These are phyloP conservation scores for Pseudocercospora fuligena DNA, from an alignment of 2,329 filamentous ascomycete genomes.

Conservation along the genomic window DNA sequence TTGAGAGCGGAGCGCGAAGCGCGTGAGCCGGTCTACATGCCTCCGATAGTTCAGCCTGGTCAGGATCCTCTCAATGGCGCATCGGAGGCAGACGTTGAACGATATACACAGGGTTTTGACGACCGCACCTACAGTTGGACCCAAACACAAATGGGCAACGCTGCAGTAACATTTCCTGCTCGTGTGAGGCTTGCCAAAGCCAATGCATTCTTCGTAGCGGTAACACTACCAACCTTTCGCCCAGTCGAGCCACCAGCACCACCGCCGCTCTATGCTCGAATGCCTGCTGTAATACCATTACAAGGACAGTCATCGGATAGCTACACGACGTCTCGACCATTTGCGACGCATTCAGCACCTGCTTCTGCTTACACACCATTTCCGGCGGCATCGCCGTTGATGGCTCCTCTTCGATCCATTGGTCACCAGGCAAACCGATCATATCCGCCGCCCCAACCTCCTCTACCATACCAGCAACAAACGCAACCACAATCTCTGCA, in stretches of 20 bases:
- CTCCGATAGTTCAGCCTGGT: constrained; percentile 52
- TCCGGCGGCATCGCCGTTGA: constrained; percentile 19
- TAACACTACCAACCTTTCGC: constrained; percentile 44
- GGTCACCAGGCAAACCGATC: constrained; percentile 26
- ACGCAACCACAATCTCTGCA: constrained; percentile 10
- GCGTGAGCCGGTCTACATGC: constrained; percentile 56
- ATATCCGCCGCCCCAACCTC: constrained; percentile 25
- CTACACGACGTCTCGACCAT: constrained; percentile 22
- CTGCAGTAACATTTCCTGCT: constrained; percentile 43
- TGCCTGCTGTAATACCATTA: constrained; percentile 15
- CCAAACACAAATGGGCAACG: constrained; percentile 43
- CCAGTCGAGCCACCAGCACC: constrained; percentile 26
- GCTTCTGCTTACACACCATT: constrained; percentile 24
- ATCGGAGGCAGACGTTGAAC: constrained; percentile 49
- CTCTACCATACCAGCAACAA: constrained; percentile 21
- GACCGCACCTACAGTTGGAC: constrained; percentile 48
- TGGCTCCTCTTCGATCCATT: constrained; percentile 26
- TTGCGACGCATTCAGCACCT: constrained; percentile 30
- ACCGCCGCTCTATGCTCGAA: constrained; percentile 10
- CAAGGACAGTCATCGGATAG: constrained; percentile 18
- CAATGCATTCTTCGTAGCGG: constrained; percentile 51
- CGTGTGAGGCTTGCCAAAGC: constrained; percentile 49
- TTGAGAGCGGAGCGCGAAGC: constrained; percentile 54
- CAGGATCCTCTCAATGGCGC: constrained; percentile 51
- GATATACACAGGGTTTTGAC: constrained; percentile 50